phyloP scores from a whole-genome alignment of 2,329 filamentous ascomycete species.

The Trichoderma citrinoviride region DNA sequence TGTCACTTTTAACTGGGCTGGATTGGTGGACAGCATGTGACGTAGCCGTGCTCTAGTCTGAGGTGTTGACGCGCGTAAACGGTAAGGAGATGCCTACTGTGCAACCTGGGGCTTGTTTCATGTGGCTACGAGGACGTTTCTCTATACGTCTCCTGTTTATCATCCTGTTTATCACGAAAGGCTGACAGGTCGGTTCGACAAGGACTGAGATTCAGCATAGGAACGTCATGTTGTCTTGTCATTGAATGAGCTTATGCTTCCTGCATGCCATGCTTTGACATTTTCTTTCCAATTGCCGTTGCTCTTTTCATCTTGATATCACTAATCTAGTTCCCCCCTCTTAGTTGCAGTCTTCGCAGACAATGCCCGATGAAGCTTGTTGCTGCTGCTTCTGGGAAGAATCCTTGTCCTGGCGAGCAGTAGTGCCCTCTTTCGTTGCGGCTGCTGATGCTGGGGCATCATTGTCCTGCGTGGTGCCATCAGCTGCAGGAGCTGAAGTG shows the following conservation, averaged over 20 bases:
- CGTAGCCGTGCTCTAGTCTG: constrained; percentile 1
- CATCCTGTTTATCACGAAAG: not conserved
- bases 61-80: not conserved
- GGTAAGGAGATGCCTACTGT: not conserved
- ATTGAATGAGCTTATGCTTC: no score
- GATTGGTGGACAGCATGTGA: not conserved
- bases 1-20: constrained; percentile 14
- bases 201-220: no score
- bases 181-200: not conserved
- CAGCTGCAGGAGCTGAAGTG: no score
- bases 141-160: not conserved
- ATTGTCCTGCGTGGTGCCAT: not conserved
- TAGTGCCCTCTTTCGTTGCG: not conserved
- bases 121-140: not conserved
- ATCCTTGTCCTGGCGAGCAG: not conserved
- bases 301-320: not conserved
- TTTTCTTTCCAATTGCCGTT: not conserved
- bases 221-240: no score
- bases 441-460: not conserved
- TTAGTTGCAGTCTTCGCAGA: constrained; percentile 33
- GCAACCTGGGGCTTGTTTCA: not conserved
- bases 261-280: no score
- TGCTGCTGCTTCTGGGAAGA: not conserved
- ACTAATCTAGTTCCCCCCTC: no score
- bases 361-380: not conserved